phyloP scores from a whole-genome alignment of 768 basidiomycete species.

The Trametes villosa region DNA sequence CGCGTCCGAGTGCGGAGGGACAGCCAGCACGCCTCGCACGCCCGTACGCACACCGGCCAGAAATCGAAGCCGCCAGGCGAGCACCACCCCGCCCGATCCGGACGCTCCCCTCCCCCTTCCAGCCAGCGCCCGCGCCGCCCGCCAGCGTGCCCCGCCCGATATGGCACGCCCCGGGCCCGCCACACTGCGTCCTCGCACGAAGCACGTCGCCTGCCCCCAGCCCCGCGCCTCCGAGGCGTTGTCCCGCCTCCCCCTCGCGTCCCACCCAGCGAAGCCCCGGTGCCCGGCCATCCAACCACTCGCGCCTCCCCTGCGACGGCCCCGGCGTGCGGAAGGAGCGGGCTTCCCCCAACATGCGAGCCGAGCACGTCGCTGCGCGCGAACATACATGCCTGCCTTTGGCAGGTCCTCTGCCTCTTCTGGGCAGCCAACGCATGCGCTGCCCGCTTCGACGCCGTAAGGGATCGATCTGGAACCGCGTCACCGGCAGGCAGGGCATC shows the following conservation, averaged over 20 bases:
- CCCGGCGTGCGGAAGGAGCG: conserved; percentile 9
- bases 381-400: background rate
- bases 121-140: background rate
- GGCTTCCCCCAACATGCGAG: background rate
- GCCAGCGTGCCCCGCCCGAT: conserved; percentile 2
- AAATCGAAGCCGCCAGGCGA: conserved; percentile 20
- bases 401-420: conserved; percentile 7
- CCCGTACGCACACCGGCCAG: background rate
- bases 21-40: background rate
- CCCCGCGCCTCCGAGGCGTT: conserved; percentile 16
- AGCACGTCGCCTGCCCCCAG: background rate
- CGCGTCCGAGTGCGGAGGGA: background rate
- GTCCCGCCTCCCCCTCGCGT: background rate
- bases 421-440: background rate
- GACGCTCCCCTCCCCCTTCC: background rate
- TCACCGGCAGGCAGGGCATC: conserved; percentile 6
- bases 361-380: conserved; percentile 3
- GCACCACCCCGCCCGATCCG: conserved; percentile 13
- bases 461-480: conserved; percentile 3
- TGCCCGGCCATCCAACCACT: background rate
- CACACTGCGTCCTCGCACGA: conserved; percentile 8
- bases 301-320: background rate
- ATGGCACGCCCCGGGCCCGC: conserved; percentile 11
- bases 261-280: background rate
- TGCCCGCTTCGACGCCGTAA: background rate